Conservation (phyloP, 139 green algal species). For the Coccomyxa sp. region DNA sequence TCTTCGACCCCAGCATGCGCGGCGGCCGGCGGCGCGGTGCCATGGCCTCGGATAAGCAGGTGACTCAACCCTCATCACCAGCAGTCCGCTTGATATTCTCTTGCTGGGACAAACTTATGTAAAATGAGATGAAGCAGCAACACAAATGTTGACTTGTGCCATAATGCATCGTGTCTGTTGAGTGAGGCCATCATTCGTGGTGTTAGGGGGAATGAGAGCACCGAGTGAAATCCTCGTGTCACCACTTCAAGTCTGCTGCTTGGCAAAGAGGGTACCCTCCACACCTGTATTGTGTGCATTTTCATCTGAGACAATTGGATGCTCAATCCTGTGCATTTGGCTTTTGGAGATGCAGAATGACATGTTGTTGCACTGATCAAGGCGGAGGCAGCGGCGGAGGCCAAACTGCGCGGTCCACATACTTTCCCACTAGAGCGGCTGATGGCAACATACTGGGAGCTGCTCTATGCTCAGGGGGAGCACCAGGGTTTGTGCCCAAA, state of each 20-base stretch:
- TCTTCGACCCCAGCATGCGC: conserved; percentile 33
- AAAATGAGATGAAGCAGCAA: not conserved
- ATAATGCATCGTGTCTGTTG: no score
- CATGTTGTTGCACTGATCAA: not conserved
- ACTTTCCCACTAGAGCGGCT: conserved; percentile 59
- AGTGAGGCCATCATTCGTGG: no score
- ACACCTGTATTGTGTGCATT: no score
- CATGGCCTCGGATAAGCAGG: conserved; percentile 29
- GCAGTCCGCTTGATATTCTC: not conserved
- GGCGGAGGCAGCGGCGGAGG: conserved; percentile 49
- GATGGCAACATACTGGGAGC: conserved; percentile 49
- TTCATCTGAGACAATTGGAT: no score
- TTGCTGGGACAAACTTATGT: not conserved
- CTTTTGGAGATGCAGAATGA: not conserved
- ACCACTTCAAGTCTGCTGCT: no score
- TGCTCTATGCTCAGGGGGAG: conserved; percentile 23
- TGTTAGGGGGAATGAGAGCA: no score
- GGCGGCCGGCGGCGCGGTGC: conserved; percentile 4
- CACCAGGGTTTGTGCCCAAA: not conserved
- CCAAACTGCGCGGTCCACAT: conserved; percentile 44
- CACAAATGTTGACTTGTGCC: not conserved
- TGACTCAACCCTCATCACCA: not conserved
- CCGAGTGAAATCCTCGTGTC: no score
- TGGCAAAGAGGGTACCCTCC: no score
- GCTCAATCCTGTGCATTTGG: no score